These are phyloP conservation scores for Xylaria sp. DNA, from an alignment of 495 filamentous ascomycete species.

Conservation along the genomic window DNA sequence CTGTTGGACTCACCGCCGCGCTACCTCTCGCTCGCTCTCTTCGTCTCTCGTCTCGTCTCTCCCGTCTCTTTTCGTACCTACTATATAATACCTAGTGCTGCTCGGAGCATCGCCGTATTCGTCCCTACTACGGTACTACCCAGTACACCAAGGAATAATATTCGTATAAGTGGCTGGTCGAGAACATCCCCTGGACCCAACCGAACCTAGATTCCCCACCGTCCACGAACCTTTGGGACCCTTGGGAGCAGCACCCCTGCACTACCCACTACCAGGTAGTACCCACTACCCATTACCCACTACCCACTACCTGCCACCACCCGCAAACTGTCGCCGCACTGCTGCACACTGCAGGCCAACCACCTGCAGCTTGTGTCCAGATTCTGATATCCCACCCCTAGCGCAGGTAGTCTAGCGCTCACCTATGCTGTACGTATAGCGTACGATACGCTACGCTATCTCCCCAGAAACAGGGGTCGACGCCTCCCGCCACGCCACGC, in stretches of 20 bases:
- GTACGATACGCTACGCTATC: neutral
- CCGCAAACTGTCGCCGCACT: neutral
- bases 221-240: neutral
- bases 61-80: no score
- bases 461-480: slow-evolving; percentile 9
- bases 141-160: neutral
- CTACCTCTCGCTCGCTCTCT: neutral
- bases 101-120: neutral
- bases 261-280: no score
- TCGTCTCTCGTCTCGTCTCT: no score
- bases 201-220: slow-evolving; percentile 2
- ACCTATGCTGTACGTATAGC: neutral
- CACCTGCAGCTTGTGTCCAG: neutral
- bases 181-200: slow-evolving; percentile 12
- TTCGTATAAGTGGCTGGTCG: slow-evolving; percentile 20
- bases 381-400: neutral
- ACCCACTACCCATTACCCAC: no score
- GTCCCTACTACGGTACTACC: neutral
- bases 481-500: slow-evolving; percentile 16
- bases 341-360: slow-evolving; percentile 15
- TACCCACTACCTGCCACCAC: no score
- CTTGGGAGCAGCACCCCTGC: slow-evolving; percentile 3
- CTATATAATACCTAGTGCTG: neutral
- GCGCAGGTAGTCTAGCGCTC: neutral
- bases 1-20: neutral